Base-by-base conservation (phyloP, 2,329 filamentous ascomycete genomes). In the Phialophora macrospora region DNA sequence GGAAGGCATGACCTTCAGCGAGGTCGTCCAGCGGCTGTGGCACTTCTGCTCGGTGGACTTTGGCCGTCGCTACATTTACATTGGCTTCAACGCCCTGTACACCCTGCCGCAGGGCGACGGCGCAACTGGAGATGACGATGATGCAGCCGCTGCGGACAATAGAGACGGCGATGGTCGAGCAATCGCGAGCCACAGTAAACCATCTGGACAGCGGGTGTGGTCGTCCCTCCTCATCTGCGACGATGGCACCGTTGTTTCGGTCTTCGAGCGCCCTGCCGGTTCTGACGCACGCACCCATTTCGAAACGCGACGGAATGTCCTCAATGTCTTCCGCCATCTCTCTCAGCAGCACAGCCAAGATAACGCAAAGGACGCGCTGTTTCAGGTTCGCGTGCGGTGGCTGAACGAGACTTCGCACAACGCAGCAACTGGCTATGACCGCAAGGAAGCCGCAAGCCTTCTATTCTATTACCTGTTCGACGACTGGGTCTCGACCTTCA, bases 41-140 rank as follows among this genome's bases (percentile, higher is more conserved):
- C 90, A 92, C 74, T 93, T 90, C 75, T 88, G 87, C 14, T 89
- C 89, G 0, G 84, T 91, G 14, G 90, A 93, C 72, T 85, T 88
- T 75, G 90, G 89, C 32, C 56, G 52, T 11, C 66, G 62, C 17
- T 70, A 68, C 30, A 65, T 68, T 30, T 68, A 68, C 56, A 49
- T 70, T n/a, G 68, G 68, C 14, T 70, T 64, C 63, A 70, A 70
- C 38, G 61, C 63, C 3, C 54, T 70, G 26, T 70, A 68, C 52
- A 49, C 62, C 14, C 17, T 62, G 0, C 78, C 82, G 17, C 83
- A 81, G 74, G 91, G 89, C 87, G 78, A 72, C 81, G 74, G 20
- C 11, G 20, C 24, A 20, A 22, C 34, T 44, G 6, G n/a, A 17
- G 32, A 44, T 9, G 59, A 55, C 9, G 49, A 52, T 55, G 59